Conservation (phyloP, 1,139 yeast genomes). For the Hansenula lynferdii region DNA sequence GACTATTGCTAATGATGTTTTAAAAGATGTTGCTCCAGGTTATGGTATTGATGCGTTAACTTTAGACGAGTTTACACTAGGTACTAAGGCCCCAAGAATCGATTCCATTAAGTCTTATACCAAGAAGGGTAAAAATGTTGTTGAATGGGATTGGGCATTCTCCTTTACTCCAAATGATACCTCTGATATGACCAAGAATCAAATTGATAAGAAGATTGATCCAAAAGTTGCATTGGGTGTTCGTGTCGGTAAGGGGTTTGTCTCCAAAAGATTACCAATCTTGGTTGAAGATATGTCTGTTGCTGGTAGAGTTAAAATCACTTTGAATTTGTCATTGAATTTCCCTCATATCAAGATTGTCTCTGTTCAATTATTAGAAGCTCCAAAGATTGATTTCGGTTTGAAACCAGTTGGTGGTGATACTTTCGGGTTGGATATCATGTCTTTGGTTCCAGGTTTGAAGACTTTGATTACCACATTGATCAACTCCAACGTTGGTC, state of each 20-base stretch:
- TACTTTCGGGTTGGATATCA: slow-evolving; percentile 74
- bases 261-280: slow-evolving; percentile 69
- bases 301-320: slow-evolving; percentile 66
- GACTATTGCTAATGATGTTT: slow-evolving; percentile 56
- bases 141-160: slow-evolving; percentile 82
- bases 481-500: slow-evolving; percentile 66
- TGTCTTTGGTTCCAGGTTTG: slow-evolving; percentile 79
- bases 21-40: slow-evolving; percentile 75
- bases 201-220: slow-evolving; percentile 62
- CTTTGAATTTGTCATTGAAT: slow-evolving; percentile 52
- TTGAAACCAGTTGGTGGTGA: slow-evolving; percentile 89
- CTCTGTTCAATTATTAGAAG: slow-evolving; percentile 67
- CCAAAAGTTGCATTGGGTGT: slow-evolving; percentile 80
- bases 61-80: slow-evolving; percentile 72
- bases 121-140: slow-evolving; percentile 56
- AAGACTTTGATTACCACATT: slow-evolving; percentile 66
- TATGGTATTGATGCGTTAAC: slow-evolving; percentile 71
- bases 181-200: slow-evolving; percentile 75
- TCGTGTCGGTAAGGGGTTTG: slow-evolving; percentile 72
- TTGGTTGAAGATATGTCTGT: slow-evolving; percentile 76
- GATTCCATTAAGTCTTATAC: slow-evolving; percentile 69
- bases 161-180: slow-evolving; percentile 78
- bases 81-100: slow-evolving; percentile 74
- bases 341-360: slow-evolving; percentile 75
- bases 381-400: slow-evolving; percentile 72